Base-by-base conservation (phyloP, 306 rosid genomes). In the Gastrolobium bilobum region DNA sequence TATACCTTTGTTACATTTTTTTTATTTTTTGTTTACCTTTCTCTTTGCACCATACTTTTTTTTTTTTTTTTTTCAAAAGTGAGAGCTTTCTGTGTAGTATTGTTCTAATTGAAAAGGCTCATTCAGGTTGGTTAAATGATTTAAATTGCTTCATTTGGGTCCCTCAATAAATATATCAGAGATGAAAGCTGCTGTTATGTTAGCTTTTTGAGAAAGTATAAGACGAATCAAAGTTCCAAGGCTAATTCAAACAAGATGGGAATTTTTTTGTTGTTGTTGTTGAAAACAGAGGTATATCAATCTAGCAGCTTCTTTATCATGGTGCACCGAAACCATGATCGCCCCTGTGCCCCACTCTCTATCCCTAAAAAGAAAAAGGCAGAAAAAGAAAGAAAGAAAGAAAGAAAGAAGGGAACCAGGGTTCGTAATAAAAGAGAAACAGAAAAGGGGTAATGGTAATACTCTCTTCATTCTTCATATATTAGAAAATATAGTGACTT, bases 131-230 rank as follows among this genome's bases (percentile, higher is more conserved):
- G 50, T 54, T 62, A 14, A 8, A 57, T 80, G 64, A 65, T 70
- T 68, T 33, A 11, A 40, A 7, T 82, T 48, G 53, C 47, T 60
- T 60, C 47, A 31, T 69, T 72, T 59, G 68, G 46, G 1, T 2
- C 26, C 14, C 7, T 60, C 37, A 33, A 37, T 10, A 43, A 42
- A 44, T 42, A 59, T 67, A 66, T 79, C 13, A 53, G 64, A 48
- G 75, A 68, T 10, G 53, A 75, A 81, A 63, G 76, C 30, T 57
- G 77, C 14, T 64, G 73, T 31, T 29, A 29, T 54, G 65, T 53
- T 71, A 54, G 65, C 61, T 83, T 73, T 71, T 61, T 39, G n/a
- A 75, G 15, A 39, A 63, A 63, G 63, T 11, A 73, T 78, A 57
- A 65, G 59, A 81, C 75, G 6, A 51, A 67, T 78, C 74, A 77